Conservation (phyloP, 768 basidiomycete genomes). For the Leccinum fibrillosum region DNA sequence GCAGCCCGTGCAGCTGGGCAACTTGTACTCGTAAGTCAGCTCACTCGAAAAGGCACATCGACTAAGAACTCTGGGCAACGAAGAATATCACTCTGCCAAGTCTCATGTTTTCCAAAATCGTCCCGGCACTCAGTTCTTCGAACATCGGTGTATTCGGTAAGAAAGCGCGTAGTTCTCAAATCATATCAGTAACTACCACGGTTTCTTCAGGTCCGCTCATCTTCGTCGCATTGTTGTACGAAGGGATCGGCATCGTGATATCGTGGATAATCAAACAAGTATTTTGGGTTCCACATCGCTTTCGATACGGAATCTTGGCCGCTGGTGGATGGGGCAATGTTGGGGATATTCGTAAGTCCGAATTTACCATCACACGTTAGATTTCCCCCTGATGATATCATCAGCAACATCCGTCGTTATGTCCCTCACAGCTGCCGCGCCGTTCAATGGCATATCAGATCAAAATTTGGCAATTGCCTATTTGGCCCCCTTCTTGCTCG, state of each 20-base stretch:
- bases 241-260: slow-evolving; percentile 49
- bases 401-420: slow-evolving; percentile 64
- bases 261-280: slow-evolving; percentile 56
- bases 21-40: slow-evolving; percentile 45
- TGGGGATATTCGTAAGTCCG: slow-evolving; percentile 62
- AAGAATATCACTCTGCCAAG: slow-evolving; percentile 60
- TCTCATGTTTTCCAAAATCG: slow-evolving; percentile 69
- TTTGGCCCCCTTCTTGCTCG: slow-evolving; percentile 56
- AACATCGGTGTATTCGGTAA: slow-evolving; percentile 55
- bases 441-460: slow-evolving; percentile 58
- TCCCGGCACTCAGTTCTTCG: slow-evolving; percentile 58
- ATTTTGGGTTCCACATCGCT: slow-evolving; percentile 78
- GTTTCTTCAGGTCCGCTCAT: slow-evolving; percentile 52
- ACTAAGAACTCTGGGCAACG: not conserved
- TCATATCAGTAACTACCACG: not conserved
- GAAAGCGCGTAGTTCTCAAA: slow-evolving; percentile 4
- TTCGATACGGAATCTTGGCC: slow-evolving; percentile 65
- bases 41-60: not conserved
- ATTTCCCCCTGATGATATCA: not conserved
- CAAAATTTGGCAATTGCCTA: slow-evolving; percentile 65
- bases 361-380: not conserved
- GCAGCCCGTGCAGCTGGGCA: slow-evolving; percentile 62
- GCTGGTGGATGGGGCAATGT: slow-evolving; percentile 70
- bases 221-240: slow-evolving; percentile 59
- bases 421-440: slow-evolving; percentile 56